Evolutionary conservation across 768 basidiomycete species (phyloP).

Genomic region (Serendipita sp.): DNA sequence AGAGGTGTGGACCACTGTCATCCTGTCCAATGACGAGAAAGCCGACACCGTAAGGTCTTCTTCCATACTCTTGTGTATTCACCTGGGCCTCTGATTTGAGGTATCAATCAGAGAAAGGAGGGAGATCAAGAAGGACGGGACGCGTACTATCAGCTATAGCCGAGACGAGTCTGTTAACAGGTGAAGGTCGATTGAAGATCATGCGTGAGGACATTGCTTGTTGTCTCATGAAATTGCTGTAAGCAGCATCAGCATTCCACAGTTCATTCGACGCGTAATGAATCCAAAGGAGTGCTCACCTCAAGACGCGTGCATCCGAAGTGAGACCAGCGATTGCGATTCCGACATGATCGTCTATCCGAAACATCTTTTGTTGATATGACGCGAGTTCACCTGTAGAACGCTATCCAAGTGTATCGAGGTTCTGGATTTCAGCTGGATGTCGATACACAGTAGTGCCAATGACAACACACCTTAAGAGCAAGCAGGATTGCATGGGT

Average conservation of each 20-base stretch:
- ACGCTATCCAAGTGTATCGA: constrained; percentile 36
- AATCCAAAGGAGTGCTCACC: constrained; percentile 27
- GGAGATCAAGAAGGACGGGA: background rate
- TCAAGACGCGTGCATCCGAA: constrained; percentile 91
- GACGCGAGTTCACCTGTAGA: constrained; percentile 95
- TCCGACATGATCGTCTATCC: constrained; percentile 99
- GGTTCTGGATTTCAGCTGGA: background rate
- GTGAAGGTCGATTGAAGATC: constrained; percentile 88
- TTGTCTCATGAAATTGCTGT: constrained; percentile 97
- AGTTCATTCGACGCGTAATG: constrained; percentile 2
- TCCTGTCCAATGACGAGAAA: constrained; percentile 96
- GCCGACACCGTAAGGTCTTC: constrained; percentile 94
- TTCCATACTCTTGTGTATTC: constrained; percentile 96
- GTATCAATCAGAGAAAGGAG: background rate
- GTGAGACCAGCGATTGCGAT: constrained; percentile 99
- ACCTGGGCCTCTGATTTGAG: constrained; percentile 72
- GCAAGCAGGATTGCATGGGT: constrained; percentile 87
- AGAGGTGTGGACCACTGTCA: constrained; percentile 92
- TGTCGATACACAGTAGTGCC: background rate
- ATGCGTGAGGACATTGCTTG: constrained; percentile 92
- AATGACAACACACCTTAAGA: constrained; percentile 49
- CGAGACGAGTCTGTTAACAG: constrained; percentile 83
- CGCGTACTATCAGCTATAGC: constrained; percentile 78
- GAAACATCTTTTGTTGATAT: constrained; percentile 99
- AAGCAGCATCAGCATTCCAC: background rate